These are phyloP conservation scores for Tillandsia fasciculata DNA, from an alignment of 176 grass and related monocot genomes.

Conservation along the genomic window DNA sequence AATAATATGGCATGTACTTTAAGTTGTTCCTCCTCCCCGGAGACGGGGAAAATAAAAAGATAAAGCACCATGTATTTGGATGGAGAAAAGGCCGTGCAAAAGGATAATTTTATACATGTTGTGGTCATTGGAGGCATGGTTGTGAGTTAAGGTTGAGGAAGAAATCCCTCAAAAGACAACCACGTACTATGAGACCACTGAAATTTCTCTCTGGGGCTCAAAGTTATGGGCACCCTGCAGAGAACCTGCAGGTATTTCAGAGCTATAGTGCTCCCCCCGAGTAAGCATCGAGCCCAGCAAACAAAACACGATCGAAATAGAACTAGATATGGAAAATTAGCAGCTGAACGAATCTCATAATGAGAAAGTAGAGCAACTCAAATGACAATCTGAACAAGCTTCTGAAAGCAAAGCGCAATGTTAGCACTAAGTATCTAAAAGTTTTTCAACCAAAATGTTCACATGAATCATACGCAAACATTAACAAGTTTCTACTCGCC, in stretches of 20 bases:
- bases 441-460: no score
- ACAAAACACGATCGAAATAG: neutral
- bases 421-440: no score
- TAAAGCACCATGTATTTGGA: no score
- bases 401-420: no score
- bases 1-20: no score
- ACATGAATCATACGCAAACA: no score
- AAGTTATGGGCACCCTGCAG: slow-evolving; percentile 61
- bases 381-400: no score
- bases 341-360: neutral
- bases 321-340: neutral
- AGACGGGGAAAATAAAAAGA: no score
- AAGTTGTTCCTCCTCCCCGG: no score
- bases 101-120: slow-evolving; percentile 6
- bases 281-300: slow-evolving; percentile 33
- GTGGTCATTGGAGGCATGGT: slow-evolving; percentile 72
- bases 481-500: no score
- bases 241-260: slow-evolving; percentile 81
- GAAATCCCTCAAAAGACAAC: slow-evolving; percentile 32
- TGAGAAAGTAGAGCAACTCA: neutral
- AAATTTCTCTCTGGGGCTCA: slow-evolving; percentile 38
- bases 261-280: slow-evolving; percentile 71
- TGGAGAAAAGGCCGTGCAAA: neutral
- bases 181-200: slow-evolving; percentile 70
- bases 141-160: slow-evolving; percentile 28